Base-by-base conservation (phyloP, 768 basidiomycete genomes). In the Trametes sanguinea region DNA sequence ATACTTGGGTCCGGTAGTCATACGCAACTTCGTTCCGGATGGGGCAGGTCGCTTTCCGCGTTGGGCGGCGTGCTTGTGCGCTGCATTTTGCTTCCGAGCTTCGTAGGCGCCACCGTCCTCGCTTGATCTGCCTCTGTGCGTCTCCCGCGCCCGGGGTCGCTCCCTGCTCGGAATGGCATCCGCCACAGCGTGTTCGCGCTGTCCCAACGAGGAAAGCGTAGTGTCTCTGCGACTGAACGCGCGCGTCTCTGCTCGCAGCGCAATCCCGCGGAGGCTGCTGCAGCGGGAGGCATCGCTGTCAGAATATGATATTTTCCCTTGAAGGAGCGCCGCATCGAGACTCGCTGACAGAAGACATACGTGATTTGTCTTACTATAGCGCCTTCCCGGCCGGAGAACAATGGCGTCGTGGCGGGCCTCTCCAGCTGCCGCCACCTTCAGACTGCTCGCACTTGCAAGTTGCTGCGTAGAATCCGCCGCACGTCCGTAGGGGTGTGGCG, bases 1-100 rank as follows among this genome's bases (percentile, higher is more conserved):
- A 63, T 59, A 59, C 62, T 63, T 63, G 62, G 62, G 57, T 22
- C 53, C 52, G 57, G 62, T 51, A 58, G 62, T 40, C 62, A 51
- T 39, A 56, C 39, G 50, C 63, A 35, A 35, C 63, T 45, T 53
- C 52, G 58, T 58, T 59, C 63, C 58, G 58, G 35, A 52, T 63
- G 27, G 33, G 63, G 63, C 58, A 64, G 55, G 22, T 64, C 30
- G 47, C 54, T 54, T 64, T 45, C 63, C 63, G 54, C 47, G 55
- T 60, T 60, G 54, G 63, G 58, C 17, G 43, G 48, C 42, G 11
- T 44, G 57, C 50, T 44, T 48, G 37, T 33, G 50, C 50, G 50
- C 10, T 27, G 45, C 39, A 54, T 55, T 60, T 22, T 64, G 63
- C 63, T 51, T 64, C 58, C 63, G 62, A 30, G 48, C 57, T 64